phyloP scores from a whole-genome alignment of 1,284 basidiomycete species.

The Apiotrichum akiyoshidainum region DNA sequence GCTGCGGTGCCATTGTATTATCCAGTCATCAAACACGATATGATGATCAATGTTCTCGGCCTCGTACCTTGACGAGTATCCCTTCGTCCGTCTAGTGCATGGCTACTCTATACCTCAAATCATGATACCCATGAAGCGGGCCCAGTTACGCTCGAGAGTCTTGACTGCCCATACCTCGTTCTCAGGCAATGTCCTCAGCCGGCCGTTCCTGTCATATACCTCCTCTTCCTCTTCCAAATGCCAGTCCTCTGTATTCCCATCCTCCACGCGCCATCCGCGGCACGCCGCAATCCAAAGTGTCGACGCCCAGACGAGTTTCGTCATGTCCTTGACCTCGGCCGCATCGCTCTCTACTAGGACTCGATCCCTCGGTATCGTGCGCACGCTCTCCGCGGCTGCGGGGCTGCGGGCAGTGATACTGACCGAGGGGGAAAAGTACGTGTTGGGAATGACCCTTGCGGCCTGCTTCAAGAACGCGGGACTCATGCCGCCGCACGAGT shows the following conservation, averaged over 20 bases:
- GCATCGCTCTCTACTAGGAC: conserved; percentile 52
- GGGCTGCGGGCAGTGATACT: conserved; percentile 48
- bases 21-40: no score
- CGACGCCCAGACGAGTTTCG: conserved; percentile 43
- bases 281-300: conserved; percentile 40
- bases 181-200: conserved; percentile 5
- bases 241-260: conserved; percentile 25
- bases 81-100: neutral
- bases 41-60: no score
- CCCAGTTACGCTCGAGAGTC: conserved; percentile 50
- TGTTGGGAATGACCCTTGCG: conserved; percentile 42
- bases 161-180: conserved; percentile 34
- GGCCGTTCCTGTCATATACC: conserved; percentile 18
- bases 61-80: no score
- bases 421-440: conserved; percentile 52
- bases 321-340: conserved; percentile 36
- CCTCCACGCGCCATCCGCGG: conserved; percentile 45
- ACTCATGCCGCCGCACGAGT: conserved; percentile 45
- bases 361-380: conserved; percentile 38
- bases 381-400: conserved; percentile 41
- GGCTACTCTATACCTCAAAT: conserved; percentile 1
- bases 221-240: conserved; percentile 27
- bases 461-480: conserved; percentile 12
- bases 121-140: conserved; percentile 40
- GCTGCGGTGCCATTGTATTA: no score